Conservation (phyloP, 1,139 yeast species). For the Debaryomyces robertsiae region DNA sequence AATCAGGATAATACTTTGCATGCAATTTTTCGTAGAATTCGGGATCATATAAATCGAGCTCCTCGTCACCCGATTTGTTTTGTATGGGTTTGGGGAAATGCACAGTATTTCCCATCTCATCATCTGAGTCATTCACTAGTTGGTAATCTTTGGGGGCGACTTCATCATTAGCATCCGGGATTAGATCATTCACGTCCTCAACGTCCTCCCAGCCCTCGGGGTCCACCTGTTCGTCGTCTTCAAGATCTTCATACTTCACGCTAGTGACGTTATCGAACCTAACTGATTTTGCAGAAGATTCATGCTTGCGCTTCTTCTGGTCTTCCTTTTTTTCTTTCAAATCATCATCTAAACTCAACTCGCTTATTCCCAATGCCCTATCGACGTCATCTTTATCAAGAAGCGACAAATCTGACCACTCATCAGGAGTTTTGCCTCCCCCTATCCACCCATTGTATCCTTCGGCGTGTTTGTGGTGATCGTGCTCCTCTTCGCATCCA, state of each 20-base stretch:
- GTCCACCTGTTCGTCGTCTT: slow-evolving; percentile 28
- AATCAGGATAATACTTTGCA: slow-evolving; percentile 83
- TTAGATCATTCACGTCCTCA: slow-evolving; percentile 36
- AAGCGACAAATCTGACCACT: slow-evolving; percentile 35
- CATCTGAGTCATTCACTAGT: slow-evolving; percentile 38
- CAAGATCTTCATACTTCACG: slow-evolving; percentile 34
- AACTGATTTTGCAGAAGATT: slow-evolving; percentile 32
- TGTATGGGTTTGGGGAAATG: slow-evolving; percentile 64
- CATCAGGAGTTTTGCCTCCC: slow-evolving; percentile 48
- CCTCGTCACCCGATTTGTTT: slow-evolving; percentile 26
- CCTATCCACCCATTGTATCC: slow-evolving; percentile 78
- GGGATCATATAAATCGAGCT: slow-evolving; percentile 70
- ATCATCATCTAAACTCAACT: slow-evolving; percentile 17
- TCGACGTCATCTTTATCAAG: slow-evolving; percentile 43
- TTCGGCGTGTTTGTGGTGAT: slow-evolving; percentile 54
- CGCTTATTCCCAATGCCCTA: slow-evolving; percentile 37
- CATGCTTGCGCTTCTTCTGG: slow-evolving; percentile 5
- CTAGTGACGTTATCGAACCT: slow-evolving; percentile 41
- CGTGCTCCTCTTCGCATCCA: slow-evolving; percentile 17
- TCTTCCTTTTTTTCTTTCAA: slow-evolving; percentile 7
- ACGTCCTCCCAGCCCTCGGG: slow-evolving; percentile 49
- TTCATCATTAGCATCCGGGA: slow-evolving; percentile 26
- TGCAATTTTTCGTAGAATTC: slow-evolving; percentile 77
- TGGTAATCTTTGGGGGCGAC: slow-evolving; percentile 50
- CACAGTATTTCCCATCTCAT: slow-evolving; percentile 38